Conservation (phyloP, 805 yeast genomes). For the Saturnispora silvae region DNA sequence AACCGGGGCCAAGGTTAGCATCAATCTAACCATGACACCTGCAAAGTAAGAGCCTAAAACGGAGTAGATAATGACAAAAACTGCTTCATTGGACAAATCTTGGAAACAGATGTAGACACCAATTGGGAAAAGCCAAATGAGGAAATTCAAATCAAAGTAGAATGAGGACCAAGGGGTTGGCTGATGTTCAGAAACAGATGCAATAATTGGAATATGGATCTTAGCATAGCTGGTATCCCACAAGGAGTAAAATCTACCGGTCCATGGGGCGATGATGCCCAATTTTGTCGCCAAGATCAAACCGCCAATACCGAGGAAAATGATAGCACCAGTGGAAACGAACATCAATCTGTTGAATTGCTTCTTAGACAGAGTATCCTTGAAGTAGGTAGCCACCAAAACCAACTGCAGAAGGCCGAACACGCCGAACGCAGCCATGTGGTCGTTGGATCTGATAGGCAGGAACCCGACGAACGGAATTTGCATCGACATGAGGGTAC, state of each 20-base stretch:
- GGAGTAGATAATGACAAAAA: conserved; percentile 82
- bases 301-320: conserved; percentile 56
- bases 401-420: conserved; percentile 91
- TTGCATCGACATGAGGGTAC: conserved; percentile 98
- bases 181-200: conserved; percentile 98
- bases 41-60: conserved; percentile 96
- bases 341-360: conserved; percentile 64
- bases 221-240: conserved; percentile 99
- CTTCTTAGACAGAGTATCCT: conserved; percentile 55
- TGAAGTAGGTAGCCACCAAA: conserved; percentile 74
- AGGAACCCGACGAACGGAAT: conserved; percentile 97
- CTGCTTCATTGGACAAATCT: conserved; percentile 84
- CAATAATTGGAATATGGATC: conserved; percentile 96
- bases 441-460: conserved; percentile 95
- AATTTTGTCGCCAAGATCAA: conserved; percentile 73
- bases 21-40: conserved; percentile 97
- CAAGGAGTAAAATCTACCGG: conserved; percentile 94
- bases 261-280: conserved; percentile 98
- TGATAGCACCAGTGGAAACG: conserved; percentile 46
- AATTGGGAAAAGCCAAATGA: conserved; percentile 97
- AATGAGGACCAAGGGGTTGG: conserved; percentile 99
- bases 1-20: conserved; percentile 93
- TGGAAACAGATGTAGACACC: conserved; percentile 88
- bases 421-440: conserved; percentile 96
- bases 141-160: conserved; percentile 84